Conservation (phyloP, 2,329 filamentous ascomycete genomes). For the Drechmeria coniospora region DNA sequence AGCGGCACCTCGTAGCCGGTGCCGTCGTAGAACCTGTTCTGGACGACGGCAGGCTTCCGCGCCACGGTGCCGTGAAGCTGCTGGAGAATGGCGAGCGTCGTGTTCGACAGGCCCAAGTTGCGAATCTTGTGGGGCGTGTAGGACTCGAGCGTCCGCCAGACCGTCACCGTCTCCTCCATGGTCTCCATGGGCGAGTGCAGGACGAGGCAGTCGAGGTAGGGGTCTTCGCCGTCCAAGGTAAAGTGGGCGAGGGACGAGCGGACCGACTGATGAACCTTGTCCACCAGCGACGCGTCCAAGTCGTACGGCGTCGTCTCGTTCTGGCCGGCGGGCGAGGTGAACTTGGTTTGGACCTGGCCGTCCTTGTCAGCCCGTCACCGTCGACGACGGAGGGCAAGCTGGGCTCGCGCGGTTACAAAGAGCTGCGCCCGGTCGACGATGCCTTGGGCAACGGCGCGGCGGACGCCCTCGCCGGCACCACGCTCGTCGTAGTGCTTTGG, state of each 20-base stretch:
- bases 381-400: neutral
- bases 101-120: constrained; percentile 62
- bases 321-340: constrained; percentile 50
- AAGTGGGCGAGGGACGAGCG: constrained; percentile 52
- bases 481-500: constrained; percentile 65
- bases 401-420: constrained; percentile 34
- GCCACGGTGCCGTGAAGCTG: constrained; percentile 29
- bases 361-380: neutral
- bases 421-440: constrained; percentile 41
- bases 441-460: constrained; percentile 42
- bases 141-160: constrained; percentile 49
- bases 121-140: constrained; percentile 52
- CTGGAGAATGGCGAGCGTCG: constrained; percentile 39
- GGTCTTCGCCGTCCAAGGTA: constrained; percentile 18
- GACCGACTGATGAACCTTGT: constrained; percentile 54
- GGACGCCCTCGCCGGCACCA: constrained; percentile 52
- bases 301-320: constrained; percentile 48
- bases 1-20: constrained; percentile 45
- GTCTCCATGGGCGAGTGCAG: constrained; percentile 44
- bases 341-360: constrained; percentile 65
- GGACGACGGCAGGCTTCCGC: constrained; percentile 42
- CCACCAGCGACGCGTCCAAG: constrained; percentile 35
- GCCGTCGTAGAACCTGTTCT: constrained; percentile 55
- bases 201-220: constrained; percentile 59
- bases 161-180: constrained; percentile 37